A percentile compares a stretch with the other conserved stretches of the same genome.
Evolutionary conservation across 2,329 filamentous ascomycete species (phyloP).

Genomic region (Fusarium haematococcum): DNA sequence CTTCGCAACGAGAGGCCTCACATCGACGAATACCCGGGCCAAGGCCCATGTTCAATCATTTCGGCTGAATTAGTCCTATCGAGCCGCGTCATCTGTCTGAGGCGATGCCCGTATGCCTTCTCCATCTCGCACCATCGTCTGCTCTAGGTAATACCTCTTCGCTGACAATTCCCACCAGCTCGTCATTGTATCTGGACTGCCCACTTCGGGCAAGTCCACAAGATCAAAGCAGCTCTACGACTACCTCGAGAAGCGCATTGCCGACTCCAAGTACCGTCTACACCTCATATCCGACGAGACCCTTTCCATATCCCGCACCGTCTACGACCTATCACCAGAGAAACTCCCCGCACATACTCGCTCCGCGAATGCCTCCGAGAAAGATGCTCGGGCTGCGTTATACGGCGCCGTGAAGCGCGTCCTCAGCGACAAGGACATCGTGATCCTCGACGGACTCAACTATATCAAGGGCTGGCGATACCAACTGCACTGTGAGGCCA

Average conservation of each 20-base stretch:
- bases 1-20: neutral
- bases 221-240: constrained; percentile 74
- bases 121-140: neutral
- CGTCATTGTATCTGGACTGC: constrained; percentile 75
- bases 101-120: constrained; percentile 42
- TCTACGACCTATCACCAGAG: constrained; percentile 73
- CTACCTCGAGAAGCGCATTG: constrained; percentile 71
- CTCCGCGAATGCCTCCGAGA: constrained; percentile 80
- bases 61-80: neutral
- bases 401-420: constrained; percentile 84
- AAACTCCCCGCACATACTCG: constrained; percentile 69
- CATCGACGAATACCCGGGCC: neutral
- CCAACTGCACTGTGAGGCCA: constrained; percentile 86
- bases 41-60: neutral
- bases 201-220: constrained; percentile 76
- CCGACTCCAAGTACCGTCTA: constrained; percentile 67
- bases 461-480: constrained; percentile 94
- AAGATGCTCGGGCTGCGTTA: constrained; percentile 81
- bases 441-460: constrained; percentile 83
- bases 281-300: constrained; percentile 81
- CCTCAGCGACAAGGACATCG: constrained; percentile 78
- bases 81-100: neutral
- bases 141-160: constrained; percentile 6
- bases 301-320: constrained; percentile 75
- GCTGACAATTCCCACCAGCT: constrained; percentile 58